phyloP scores from a whole-genome alignment of 495 filamentous ascomycete genomes.

The Recurvomyces mirabilis region DNA sequence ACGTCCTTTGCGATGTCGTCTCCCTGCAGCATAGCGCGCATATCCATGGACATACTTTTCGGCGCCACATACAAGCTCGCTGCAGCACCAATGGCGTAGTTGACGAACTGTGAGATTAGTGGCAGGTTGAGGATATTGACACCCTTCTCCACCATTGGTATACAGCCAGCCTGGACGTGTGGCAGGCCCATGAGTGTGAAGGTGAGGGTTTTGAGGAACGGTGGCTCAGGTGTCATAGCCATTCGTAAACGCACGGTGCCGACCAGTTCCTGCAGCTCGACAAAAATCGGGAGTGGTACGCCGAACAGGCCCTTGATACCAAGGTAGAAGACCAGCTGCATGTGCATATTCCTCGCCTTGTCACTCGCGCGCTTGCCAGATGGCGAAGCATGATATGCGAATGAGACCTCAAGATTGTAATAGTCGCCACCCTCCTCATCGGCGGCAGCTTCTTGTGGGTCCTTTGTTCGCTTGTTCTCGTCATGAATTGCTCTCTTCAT shows the following conservation, averaged over 20 bases:
- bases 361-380: slow-evolving; percentile 54
- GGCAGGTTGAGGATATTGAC: slow-evolving; percentile 89
- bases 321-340: slow-evolving; percentile 85
- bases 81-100: slow-evolving; percentile 83
- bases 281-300: slow-evolving; percentile 78
- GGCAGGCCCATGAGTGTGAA: slow-evolving; percentile 90
- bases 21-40: slow-evolving; percentile 78
- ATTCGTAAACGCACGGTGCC: slow-evolving; percentile 75
- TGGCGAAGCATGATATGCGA: slow-evolving; percentile 85
- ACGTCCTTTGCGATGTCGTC: slow-evolving; percentile 86
- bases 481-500: slow-evolving; percentile 68
- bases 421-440: slow-evolving; percentile 86
- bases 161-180: slow-evolving; percentile 79
- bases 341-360: slow-evolving; percentile 88
- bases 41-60: slow-evolving; percentile 88
- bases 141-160: slow-evolving; percentile 77
- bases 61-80: slow-evolving; percentile 87
- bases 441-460: slow-evolving; percentile 77
- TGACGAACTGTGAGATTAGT: slow-evolving; percentile 90
- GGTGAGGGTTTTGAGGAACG: slow-evolving; percentile 82
- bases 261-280: slow-evolving; percentile 75
- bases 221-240: slow-evolving; percentile 76
- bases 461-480: slow-evolving; percentile 66
- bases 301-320: slow-evolving; percentile 79
- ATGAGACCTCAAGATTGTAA: slow-evolving; percentile 87